Evolutionary conservation across 148 eudicot species (phyloP), one percentile per base, ranked within the genome.

Genomic region (Nepenthes gracilis): DNA sequence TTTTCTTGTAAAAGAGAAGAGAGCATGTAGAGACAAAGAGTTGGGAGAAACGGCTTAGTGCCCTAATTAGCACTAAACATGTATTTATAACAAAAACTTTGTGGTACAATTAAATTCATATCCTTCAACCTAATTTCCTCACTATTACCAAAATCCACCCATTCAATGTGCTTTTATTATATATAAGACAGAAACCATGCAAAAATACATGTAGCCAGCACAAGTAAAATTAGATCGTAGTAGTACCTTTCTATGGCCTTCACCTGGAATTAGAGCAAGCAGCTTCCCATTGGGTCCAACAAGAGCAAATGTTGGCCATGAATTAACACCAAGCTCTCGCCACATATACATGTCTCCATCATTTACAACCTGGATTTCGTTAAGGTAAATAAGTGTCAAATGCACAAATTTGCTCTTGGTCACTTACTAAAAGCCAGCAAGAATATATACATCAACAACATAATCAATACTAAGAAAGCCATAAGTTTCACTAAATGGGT

Each of bases 301-400:
- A 70, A 92, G 63, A 63, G 88, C 88, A 76, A 88, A 88, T 55
- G 94, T 85, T 3, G 98, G 98, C 98, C 98, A 92, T 59, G 98
- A 92, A 78, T 75, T 88, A 47, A 92, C 68, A 35, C 98, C 98
- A 55, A 92, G 78, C 70, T 88, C 96, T 71, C 95, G 75, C 98
- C 97, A 92, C 65, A 92, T 72, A 73, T 77, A 81, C 98, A 92
- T 92, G 70, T 92, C 94, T 64, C 96, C 98, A 62, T 92, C 98
- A 84, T 92, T 92, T 64, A 92, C 98, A 58, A 92, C 98, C 98
- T 92, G 68, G 47, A 60, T 12, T 34, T 63, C 40, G 61, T 33
- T 4, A 55, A 55, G 57, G 40, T 32, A 9, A 43, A n/a, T 33
- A 55, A 37, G 2, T 48, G 37, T 55, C 15, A 23, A 23, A 23